These are phyloP conservation scores for Saussurea involucrata DNA, from an alignment of 129 eudicot genomes.

Conservation along the genomic window DNA sequence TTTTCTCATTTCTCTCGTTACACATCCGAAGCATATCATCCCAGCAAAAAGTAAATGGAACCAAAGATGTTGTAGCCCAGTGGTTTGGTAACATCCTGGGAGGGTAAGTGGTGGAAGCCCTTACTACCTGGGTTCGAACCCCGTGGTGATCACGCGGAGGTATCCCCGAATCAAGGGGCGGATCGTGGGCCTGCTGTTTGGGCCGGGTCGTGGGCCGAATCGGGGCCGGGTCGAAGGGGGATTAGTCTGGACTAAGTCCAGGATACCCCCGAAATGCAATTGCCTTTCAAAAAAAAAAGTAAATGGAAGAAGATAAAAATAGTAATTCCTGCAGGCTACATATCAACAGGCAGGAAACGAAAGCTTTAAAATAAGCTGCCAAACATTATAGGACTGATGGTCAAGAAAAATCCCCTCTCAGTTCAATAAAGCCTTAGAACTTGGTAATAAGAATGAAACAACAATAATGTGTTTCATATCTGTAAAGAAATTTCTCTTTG, in stretches of 20 bases:
- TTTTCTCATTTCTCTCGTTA: background rate
- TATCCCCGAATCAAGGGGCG: no score
- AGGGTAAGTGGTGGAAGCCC: no score
- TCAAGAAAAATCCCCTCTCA: background rate
- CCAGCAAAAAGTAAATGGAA: background rate
- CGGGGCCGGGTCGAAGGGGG: no score
- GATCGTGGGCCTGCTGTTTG: no score
- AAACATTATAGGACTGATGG: background rate
- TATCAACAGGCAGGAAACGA: background rate
- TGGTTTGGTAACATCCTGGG: no score
- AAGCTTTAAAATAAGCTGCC: background rate
- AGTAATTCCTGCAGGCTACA: background rate
- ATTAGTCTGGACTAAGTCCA: no score
- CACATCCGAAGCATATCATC: conserved; percentile 1
- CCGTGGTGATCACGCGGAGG: no score
- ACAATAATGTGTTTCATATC: background rate
- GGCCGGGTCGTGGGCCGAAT: no score
- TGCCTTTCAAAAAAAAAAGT: no score
- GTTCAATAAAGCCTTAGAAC: background rate
- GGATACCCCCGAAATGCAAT: no score
- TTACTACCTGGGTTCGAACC: no score
- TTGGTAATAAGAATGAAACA: background rate
- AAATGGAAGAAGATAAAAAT: background rate
- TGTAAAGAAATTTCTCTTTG: background rate
- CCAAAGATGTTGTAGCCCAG: no score